Conservation (phyloP, 805 yeast species). For the Metschnikowia baotianmanensis region DNA sequence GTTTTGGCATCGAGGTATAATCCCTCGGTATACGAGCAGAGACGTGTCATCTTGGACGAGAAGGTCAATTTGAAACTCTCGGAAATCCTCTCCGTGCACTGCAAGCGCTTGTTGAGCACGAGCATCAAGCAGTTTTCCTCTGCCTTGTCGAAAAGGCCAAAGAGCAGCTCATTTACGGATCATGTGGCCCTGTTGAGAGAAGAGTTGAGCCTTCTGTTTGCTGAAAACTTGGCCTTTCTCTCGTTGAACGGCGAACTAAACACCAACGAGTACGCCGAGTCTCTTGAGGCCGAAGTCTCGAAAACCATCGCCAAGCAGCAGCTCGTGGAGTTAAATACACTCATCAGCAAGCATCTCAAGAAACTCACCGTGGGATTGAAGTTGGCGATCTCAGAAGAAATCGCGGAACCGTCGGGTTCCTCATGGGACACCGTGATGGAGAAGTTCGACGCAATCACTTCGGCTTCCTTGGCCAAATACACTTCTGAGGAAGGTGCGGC, state of each 20-base stretch:
- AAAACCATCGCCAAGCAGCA: conserved; percentile 38
- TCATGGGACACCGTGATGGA: conserved; percentile 23
- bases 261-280: conserved; percentile 20
- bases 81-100: conserved; percentile 38
- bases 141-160: conserved; percentile 13
- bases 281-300: conserved; percentile 14
- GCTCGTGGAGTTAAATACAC: conserved; percentile 30
- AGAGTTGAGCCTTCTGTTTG: conserved; percentile 15
- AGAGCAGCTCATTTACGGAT: conserved; percentile 16
- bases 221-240: conserved; percentile 17
- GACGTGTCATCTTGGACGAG: conserved; percentile 47
- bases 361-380: conserved; percentile 46
- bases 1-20: conserved; percentile 74
- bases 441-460: conserved; percentile 52
- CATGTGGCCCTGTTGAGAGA: conserved; percentile 13
- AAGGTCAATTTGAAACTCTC: conserved; percentile 45
- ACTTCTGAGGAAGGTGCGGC: conserved; percentile 24
- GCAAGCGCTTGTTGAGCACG: conserved; percentile 17
- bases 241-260: conserved; percentile 30
- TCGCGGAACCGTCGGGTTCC: conserved; percentile 47
- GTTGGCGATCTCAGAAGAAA: conserved; percentile 47
- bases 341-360: conserved; percentile 42
- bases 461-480: conserved; percentile 12
- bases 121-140: conserved; percentile 11
- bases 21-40: conserved; percentile 61